phyloP scores from a whole-genome alignment of 2,329 filamentous ascomycete species.

The Talaromyces rugulosus region DNA sequence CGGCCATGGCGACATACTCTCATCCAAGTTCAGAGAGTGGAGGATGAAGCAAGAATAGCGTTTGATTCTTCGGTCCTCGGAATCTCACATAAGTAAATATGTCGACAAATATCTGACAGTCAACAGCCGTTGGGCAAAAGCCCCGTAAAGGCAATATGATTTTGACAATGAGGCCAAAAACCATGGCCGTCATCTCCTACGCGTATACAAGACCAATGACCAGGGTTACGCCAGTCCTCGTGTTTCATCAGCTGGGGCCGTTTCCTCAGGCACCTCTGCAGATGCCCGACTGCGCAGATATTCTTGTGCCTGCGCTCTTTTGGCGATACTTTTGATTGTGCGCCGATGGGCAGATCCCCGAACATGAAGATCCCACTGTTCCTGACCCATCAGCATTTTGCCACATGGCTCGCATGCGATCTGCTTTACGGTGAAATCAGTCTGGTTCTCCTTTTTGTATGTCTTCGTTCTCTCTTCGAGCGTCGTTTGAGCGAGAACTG shows the following conservation, averaged over 20 bases:
- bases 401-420: conserved; percentile 65
- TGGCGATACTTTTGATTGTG: conserved; percentile 43
- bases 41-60: conserved; percentile 29
- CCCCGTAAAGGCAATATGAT: not conserved
- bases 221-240: not conserved
- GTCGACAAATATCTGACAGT: not conserved
- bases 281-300: conserved; percentile 26
- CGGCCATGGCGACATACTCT: conserved; percentile 72
- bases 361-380: conserved; percentile 56
- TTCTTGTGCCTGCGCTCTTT: conserved; percentile 26
- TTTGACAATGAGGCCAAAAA: not conserved
- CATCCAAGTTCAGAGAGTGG: conserved; percentile 74
- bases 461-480: conserved; percentile 52
- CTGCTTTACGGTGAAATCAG: conserved; percentile 42
- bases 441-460: conserved; percentile 36
- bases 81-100: not conserved
- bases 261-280: not conserved
- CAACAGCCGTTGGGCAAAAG: too few species aligned
- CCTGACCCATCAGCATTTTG: conserved; percentile 51
- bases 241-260: not conserved
- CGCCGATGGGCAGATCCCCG: conserved; percentile 57
- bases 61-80: not conserved
- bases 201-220: not conserved
- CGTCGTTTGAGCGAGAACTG: conserved; percentile 52
- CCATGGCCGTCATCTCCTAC: not conserved